Base-by-base conservation (phyloP, 768 basidiomycete species). In the Lentinula detonsa region DNA sequence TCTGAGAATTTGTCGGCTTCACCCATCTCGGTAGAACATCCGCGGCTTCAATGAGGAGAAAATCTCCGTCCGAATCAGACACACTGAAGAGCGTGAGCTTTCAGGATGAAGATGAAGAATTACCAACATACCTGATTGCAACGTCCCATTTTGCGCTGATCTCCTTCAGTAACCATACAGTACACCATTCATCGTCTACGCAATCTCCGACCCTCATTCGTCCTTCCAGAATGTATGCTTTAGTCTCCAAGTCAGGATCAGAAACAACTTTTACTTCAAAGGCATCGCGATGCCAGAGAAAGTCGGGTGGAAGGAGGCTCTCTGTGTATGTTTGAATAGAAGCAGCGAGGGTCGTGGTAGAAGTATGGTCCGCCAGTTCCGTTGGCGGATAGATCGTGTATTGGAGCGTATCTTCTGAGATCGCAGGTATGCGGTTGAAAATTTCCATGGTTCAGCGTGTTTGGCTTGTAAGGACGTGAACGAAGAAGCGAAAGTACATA, bases 151-250 rank as follows among this genome's bases (percentile, higher is more conserved):
- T 85, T 43, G 78, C 74, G 63, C 86, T 89, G 61, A 96, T 78
- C 72, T 92, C 83, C 66, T 79, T 82, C 61, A 98, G 75, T 51
- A 98, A 76, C 92, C 93, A 98, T 16, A 98, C 94, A 13, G 84
- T 81, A 70, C 87, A 88, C 97, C 97, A 99, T 73, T 99, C 97
- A 67, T 99, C 97, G 72, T 99, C 95, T n/a, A 98, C 83, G 57
- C 87, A 91, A 73, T 99, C 97, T 2, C 97, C 96, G 23, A 98
- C 91, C 49, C 95, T 79, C 87, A 95, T 91, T 49, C 79, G 76
- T 8, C 95, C 94, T 68, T 93, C 87, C 1, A 98, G 73, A 45
- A 86, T 75, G 75, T 82, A 87, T n/a, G 72, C 77, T 55, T 75
- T 62, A 16, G 68, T 68, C 4, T 70, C 69, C 13, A 72, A 67